These are phyloP conservation scores for Saccharomyces cerevisiae DNA, from an alignment of 805 yeast genomes.

Conservation along the genomic window DNA sequence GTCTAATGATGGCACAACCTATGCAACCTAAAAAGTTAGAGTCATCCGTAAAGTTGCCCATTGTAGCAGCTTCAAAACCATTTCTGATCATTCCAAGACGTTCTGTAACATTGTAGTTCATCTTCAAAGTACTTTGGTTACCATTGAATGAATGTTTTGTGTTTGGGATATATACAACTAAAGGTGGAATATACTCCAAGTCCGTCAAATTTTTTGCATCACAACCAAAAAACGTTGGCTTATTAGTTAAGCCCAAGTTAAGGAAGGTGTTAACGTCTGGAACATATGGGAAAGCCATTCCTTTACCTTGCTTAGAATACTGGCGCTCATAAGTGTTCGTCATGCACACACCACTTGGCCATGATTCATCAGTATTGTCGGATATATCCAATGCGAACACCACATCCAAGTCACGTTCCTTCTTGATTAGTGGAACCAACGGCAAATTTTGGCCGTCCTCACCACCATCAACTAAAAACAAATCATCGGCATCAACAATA, in stretches of 20 bases:
- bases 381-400: constrained; percentile 60
- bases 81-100: constrained; percentile 54
- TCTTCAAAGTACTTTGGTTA: constrained; percentile 62
- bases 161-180: constrained; percentile 70
- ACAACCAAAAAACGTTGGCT: constrained; percentile 81
- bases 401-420: constrained; percentile 52
- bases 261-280: constrained; percentile 61
- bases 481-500: constrained; percentile 35
- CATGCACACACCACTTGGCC: constrained; percentile 66
- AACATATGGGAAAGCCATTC: constrained; percentile 69
- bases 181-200: constrained; percentile 53
- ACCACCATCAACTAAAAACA: constrained; percentile 65
- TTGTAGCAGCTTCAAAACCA: constrained; percentile 67
- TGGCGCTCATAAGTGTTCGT: constrained; percentile 52
- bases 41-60: constrained; percentile 60
- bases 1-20: constrained; percentile 74
- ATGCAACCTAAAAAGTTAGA: constrained; percentile 64
- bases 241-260: constrained; percentile 50
- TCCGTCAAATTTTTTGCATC: constrained; percentile 53
- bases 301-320: constrained; percentile 43
- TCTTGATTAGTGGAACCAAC: constrained; percentile 50
- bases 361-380: constrained; percentile 48
- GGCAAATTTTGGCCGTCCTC: constrained; percentile 61
- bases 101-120: constrained; percentile 52
- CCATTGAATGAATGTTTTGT: constrained; percentile 55